Evolutionary conservation across 2,329 filamentous ascomycete species (phyloP), one percentile per base, ranked within the genome.

Genomic region (Pleoardoris graminearum): DNA sequence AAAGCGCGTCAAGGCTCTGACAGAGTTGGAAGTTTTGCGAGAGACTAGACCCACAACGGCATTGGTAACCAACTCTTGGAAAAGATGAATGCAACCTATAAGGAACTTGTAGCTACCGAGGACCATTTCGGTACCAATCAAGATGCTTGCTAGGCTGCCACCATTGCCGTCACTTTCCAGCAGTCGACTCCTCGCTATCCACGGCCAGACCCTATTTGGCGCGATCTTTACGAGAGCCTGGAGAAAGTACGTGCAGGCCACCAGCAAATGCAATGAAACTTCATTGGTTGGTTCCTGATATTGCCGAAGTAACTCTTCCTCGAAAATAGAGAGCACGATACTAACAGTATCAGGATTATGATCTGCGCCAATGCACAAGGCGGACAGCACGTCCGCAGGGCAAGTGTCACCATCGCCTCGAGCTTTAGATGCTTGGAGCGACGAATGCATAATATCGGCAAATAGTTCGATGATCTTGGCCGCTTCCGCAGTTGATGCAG

Each of bases 131-230:
- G 91, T 83, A 21, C 85, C 87, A n/a, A 89, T 89, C 2, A 95
- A 83, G 46, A 97, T 86, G 44, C 85, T 85, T 33, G 87, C 84
- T 55, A 99, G 81, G 55, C 88, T 86, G 10, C 91, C 90, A 12
- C 86, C 86, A 57, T 86, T 87, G 8, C 89, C 86, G 60, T 91
- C 87, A 5, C 86, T 83, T 61, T 89, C 88, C 39, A 99, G 79
- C 16, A 99, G 78, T 57, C 87, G 85, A 70, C 90, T 95, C 51
- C 90, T 85, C 3, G 87, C 85, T 63, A 99, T 82, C 69, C 93
- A 90, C 3, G 93, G 91, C 92, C 94, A 97, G 5, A 96, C 86
- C 54, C 92, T 82, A 51, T 88, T 89, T 0, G 94, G 93, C 46
- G 88, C 84, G n/a, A 88, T 62, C 8, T 82, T 80, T 22, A 94